Conservation (phyloP, 1,284 basidiomycete species). For the Volvariella surrecta region DNA sequence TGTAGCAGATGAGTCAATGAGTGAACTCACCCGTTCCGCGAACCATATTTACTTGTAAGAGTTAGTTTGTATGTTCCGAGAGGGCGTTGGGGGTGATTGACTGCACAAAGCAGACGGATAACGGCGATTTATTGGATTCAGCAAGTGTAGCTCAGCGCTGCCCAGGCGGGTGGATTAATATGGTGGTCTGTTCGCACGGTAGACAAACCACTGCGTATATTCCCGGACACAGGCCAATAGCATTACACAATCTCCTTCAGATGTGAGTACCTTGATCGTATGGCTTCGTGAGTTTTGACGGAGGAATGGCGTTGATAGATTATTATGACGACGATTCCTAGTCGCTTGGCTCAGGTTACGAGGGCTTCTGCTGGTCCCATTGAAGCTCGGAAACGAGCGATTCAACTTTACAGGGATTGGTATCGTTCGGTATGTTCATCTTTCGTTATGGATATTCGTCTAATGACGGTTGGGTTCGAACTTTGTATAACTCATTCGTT, state of each 20-base stretch:
- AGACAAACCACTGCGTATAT: no score
- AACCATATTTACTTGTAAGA: conserved; percentile 33
- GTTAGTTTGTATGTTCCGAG: conserved; percentile 12
- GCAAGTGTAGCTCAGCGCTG: neutral
- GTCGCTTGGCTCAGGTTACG: conserved; percentile 75
- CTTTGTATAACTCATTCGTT: no score
- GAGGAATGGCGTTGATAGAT: no score
- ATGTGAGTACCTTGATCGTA: no score
- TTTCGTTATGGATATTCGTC: conserved; percentile 1
- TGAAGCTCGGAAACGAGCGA: conserved; percentile 66
- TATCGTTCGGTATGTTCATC: conserved; percentile 69
- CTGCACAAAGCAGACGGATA: no score
- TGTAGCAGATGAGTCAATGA: neutral
- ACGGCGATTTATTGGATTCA: no score
- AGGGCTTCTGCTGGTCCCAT: conserved; percentile 47
- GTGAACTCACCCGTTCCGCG: conserved; percentile 42
- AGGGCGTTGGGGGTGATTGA: conserved; percentile 1
- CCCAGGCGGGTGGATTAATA: neutral
- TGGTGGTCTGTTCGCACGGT: neutral
- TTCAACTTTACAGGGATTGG: conserved; percentile 89
- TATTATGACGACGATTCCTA: conserved; percentile 69
- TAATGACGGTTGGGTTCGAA: neutral
- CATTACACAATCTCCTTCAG: no score
- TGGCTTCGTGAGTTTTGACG: no score
- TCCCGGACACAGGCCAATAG: no score